Conservation (phyloP, 768 basidiomycete species). For the Rhizopogon vinicolor region DNA sequence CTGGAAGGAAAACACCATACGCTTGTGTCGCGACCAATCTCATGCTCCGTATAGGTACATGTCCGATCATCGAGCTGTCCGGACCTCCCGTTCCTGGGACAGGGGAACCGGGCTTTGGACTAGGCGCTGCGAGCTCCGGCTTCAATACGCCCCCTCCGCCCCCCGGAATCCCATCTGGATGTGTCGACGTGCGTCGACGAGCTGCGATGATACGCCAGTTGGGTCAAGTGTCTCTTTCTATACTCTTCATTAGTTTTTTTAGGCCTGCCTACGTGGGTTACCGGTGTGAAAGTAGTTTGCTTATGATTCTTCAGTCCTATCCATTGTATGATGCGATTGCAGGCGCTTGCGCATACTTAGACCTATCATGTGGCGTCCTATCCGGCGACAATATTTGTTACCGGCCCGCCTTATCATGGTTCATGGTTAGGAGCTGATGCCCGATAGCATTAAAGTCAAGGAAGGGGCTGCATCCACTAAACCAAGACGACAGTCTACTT, state of each 20-base stretch:
- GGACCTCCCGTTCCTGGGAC: constrained; percentile 47
- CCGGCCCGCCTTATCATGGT: no score
- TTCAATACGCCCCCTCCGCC: constrained; percentile 29
- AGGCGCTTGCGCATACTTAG: no score
- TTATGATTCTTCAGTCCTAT: no score
- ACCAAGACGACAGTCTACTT: no score
- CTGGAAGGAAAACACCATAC: constrained; percentile 78
- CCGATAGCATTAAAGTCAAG: no score
- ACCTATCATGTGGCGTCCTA: no score
- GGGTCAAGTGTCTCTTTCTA: constrained; percentile 17
- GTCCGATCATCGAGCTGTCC: constrained; percentile 62
- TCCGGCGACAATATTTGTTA: no score
- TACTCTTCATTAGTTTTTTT: constrained; percentile 8
- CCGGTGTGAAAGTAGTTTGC: no score
- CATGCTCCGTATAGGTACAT: constrained; percentile 60
- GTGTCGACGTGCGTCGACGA: constrained; percentile 46
- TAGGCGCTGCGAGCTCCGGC: constrained; percentile 20
- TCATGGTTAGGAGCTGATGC: no score
- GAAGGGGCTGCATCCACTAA: no score
- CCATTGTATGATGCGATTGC: no score
- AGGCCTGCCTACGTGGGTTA: no score
- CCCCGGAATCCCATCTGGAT: constrained; percentile 46
- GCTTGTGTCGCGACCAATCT: constrained; percentile 53
- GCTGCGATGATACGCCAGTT: constrained; percentile 52
- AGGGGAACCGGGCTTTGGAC: constrained; percentile 30